Evolutionary conservation across 805 yeast species (phyloP), one percentile per base, ranked within the genome.

Genomic region (Tanozyma kutaoensis): DNA sequence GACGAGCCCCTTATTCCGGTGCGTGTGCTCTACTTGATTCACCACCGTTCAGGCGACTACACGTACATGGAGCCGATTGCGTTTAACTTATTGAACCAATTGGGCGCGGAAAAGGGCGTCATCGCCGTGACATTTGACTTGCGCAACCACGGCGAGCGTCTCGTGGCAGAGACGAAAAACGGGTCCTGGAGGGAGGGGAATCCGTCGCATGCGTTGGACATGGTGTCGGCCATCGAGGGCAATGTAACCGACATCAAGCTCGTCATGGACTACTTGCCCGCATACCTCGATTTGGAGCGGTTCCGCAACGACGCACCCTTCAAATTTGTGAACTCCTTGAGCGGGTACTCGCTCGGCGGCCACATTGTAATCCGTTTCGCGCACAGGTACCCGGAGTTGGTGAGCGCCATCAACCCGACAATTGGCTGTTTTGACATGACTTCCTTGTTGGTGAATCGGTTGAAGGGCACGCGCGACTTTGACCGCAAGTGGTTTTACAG

Each of bases 311-410:
- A 40, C 5, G 33, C 41, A n/a, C 28, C 37, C 14, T 32, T 59
- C 25, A 36, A 38, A 28, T 54, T 29, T 41, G 44, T 26, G 31
- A 62, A 61, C 41, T 53, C 64, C 23, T 44, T 66, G 16, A 38
- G 58, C 9, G 80, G 79, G 1, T 53, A 54, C 22, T 69, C 76
- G 0, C 50, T 70, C 24, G 77, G 78, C 3, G 79, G 71, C 0
- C 76, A 72, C 43, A 52, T 62, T n/a, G 52, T 62, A 17, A 66
- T 68, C 52, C 46, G 62, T 36, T 57, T 47, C 43, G 70, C 56
- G 13, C 39, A 46, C 25, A 38, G 37, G 33, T 51, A 55, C 37
- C 62, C 68, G 4, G 43, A 53, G 3, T 36, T 42, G 27, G 58
- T 62, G 12, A 44, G 48, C 11, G 52, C 53, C 16, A 52, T 63